phyloP scores from a whole-genome alignment of 73 alveolate species.

The Durusdinium trenchii region DNA sequence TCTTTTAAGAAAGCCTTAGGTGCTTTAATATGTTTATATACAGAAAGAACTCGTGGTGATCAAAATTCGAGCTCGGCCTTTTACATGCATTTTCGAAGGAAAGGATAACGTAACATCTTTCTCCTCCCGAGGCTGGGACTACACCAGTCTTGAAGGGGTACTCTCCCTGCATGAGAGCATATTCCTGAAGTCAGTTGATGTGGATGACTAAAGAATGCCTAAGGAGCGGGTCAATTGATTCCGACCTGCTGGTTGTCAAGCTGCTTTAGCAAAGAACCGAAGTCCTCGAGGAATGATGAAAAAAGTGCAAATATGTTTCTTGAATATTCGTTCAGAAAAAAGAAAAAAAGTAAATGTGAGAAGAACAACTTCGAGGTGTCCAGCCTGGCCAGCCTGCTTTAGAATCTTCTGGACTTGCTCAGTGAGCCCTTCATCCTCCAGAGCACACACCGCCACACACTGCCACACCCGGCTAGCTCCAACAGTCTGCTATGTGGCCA shows the following conservation, averaged over 20 bases:
- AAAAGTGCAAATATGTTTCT: no score
- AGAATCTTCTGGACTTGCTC: constrained; percentile 55
- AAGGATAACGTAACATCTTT: no score
- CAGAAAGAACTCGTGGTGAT: no score
- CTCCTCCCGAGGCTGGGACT: not conserved
- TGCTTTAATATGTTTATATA: no score
- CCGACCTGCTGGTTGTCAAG: constrained; percentile 72
- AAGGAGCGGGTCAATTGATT: not conserved
- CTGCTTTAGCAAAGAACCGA: constrained; percentile 85
- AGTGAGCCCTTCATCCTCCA: constrained; percentile 50
- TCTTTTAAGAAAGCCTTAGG: no score
- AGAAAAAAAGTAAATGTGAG: not conserved
- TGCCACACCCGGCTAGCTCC: not conserved
- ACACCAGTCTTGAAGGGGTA: constrained; percentile 59
- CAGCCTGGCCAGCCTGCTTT: constrained; percentile 35
- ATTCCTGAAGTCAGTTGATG: not conserved
- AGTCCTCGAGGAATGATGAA: constrained; percentile 21
- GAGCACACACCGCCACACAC: not conserved
- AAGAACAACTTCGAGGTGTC: not conserved
- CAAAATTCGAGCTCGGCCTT: no score
- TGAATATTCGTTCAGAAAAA: no score
- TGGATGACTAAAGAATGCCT: not conserved
- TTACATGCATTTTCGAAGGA: no score
- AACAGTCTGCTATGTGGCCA: not conserved
- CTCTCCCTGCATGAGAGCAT: constrained; percentile 38